Percentiles rank a stretch among this genome's conserved stretches.
Evolutionary conservation across 768 basidiomycete genomes (phyloP).

Genomic region (Auricularia heimuer): DNA sequence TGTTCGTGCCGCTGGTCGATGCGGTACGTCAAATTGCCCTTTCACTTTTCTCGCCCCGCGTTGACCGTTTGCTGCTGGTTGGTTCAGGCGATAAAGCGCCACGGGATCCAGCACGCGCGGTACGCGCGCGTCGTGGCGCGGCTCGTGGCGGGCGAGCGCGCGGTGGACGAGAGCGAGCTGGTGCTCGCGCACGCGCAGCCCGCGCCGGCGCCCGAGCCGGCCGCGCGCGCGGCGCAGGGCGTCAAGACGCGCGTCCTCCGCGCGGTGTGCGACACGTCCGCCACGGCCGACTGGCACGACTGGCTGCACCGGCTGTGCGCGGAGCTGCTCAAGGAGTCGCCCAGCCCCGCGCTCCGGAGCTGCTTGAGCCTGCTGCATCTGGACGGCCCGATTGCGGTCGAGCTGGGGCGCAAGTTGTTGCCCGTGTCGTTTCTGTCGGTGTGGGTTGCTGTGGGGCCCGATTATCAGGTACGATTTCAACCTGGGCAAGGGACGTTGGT

Average conservation of each 20-base stretch:
- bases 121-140: neutral
- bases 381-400: slow-evolving; percentile 70
- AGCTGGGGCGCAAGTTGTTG: slow-evolving; percentile 20
- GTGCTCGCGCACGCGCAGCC: neutral
- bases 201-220: too few species aligned
- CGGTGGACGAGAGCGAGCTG: neutral
- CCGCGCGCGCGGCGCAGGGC: too few species aligned
- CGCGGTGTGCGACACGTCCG: slow-evolving; percentile 77
- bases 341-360: slow-evolving; percentile 93
- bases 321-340: slow-evolving; percentile 96
- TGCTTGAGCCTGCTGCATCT: slow-evolving; percentile 85
- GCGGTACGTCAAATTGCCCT: too few species aligned
- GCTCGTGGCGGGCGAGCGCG: neutral
- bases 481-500: too few species aligned
- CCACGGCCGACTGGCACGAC: slow-evolving; percentile 79
- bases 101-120: neutral
- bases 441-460: slow-evolving; percentile 37
- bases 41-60: too few species aligned
- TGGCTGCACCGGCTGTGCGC: slow-evolving; percentile 92
- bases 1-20: slow-evolving; percentile 40
- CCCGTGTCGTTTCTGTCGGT: slow-evolving; percentile 21
- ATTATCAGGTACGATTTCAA: slow-evolving; percentile 27
- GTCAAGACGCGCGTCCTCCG: neutral
- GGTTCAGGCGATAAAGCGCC: neutral
- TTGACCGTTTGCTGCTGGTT: too few species aligned